Conservation (phyloP, 106 monocot genomes). For the Triglochin maritima region DNA sequence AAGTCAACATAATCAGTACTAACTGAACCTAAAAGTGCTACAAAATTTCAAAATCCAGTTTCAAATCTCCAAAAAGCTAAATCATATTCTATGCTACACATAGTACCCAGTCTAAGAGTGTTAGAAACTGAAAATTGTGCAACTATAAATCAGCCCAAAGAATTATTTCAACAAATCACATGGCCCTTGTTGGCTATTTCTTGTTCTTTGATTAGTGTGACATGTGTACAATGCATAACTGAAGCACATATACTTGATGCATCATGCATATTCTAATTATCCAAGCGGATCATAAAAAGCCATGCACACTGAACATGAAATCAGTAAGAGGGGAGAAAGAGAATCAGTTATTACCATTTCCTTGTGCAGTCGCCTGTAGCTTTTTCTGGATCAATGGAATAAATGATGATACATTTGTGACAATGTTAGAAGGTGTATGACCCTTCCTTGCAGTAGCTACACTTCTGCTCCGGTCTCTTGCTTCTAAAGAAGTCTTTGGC, state of each 20-base stretch:
- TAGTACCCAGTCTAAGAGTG: no score
- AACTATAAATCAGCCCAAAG: no score
- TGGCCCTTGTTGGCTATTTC: no score
- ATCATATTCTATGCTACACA: no score
- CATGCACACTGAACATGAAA: neutral
- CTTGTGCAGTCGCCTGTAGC: constrained; percentile 34
- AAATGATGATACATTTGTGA: constrained; percentile 47
- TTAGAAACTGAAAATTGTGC: no score
- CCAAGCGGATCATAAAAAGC: neutral
- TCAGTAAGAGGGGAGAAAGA: neutral
- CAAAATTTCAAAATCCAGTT: neutral
- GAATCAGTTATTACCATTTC: constrained; percentile 14
- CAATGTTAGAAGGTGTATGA: constrained; percentile 40
- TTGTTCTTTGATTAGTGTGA: no score
- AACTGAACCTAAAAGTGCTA: neutral
- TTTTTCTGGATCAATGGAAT: constrained; percentile 51
- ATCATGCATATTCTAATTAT: neutral
- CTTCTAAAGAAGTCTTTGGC: constrained; percentile 11
- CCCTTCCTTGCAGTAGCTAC: constrained; percentile 9
- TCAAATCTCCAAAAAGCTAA: no score
- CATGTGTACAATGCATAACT: no score
- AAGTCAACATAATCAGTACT: neutral
- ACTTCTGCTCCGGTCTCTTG: constrained; percentile 16
- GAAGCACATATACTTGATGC: neutral
- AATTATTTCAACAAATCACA: no score